phyloP scores from a whole-genome alignment of 495 filamentous ascomycete genomes.

The Talaromyces nanjingensis region DNA sequence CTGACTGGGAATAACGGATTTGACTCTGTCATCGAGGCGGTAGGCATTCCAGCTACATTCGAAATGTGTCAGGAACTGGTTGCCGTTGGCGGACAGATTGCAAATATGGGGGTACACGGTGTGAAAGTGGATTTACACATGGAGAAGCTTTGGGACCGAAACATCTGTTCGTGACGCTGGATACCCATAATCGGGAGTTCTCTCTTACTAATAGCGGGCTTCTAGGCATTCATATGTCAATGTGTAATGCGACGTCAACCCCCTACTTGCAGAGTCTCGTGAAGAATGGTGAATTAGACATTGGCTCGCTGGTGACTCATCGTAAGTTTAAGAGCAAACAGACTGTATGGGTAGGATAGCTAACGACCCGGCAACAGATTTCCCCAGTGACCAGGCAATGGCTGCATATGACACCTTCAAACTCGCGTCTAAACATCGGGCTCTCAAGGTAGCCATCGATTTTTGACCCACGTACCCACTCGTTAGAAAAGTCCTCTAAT shows the following conservation, averaged over 20 bases:
- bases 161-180: slow-evolving; percentile 26
- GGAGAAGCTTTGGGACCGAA: slow-evolving; percentile 36
- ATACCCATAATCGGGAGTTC: slow-evolving; percentile 7
- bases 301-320: slow-evolving; percentile 35
- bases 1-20: slow-evolving; percentile 39
- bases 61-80: slow-evolving; percentile 41
- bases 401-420: slow-evolving; percentile 15
- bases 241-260: slow-evolving; percentile 39
- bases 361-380: slow-evolving; percentile 8
- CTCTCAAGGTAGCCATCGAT: slow-evolving; percentile 21
- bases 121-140: slow-evolving; percentile 35
- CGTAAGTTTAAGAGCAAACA: slow-evolving; percentile 16
- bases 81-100: slow-evolving; percentile 41
- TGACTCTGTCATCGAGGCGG: slow-evolving; percentile 49
- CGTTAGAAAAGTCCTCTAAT: not conserved
- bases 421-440: slow-evolving; percentile 14
- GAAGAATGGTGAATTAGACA: slow-evolving; percentile 25
- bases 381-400: slow-evolving; percentile 7
- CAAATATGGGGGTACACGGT: slow-evolving; percentile 47
- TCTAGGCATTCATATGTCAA: slow-evolving; percentile 34
- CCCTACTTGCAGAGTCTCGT: slow-evolving; percentile 35
- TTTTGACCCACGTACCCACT: slow-evolving; percentile 4
- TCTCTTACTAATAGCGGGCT: not conserved
- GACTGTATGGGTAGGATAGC: not conserved
- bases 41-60: slow-evolving; percentile 42